Evolutionary conservation across 176 grass and related monocot species (phyloP).

Genomic region (Oropetium thomaeum): DNA sequence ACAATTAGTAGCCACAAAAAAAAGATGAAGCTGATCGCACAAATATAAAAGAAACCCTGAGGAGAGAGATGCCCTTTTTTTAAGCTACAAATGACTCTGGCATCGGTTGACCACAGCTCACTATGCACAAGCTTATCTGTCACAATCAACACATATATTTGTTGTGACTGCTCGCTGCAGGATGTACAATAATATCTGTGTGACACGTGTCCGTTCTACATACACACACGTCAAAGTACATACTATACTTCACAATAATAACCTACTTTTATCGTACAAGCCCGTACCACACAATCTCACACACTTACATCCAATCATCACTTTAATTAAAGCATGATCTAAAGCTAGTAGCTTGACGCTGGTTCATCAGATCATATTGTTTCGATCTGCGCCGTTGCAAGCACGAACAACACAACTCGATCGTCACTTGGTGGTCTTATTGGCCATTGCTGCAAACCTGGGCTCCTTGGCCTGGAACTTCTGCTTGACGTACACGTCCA

Average conservation of each 20-base stretch:
- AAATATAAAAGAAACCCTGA: not conserved
- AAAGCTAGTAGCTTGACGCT: not conserved
- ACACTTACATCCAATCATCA: not conserved
- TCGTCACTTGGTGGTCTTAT: not conserved
- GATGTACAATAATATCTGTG: constrained; percentile 14
- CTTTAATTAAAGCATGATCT: not conserved
- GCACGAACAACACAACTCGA: not conserved
- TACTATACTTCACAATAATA: not conserved
- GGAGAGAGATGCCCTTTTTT: constrained; percentile 28
- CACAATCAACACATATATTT: constrained; percentile 20
- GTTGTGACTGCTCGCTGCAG: constrained; percentile 27
- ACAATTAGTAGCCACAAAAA: constrained; percentile 5
- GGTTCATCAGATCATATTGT: not conserved
- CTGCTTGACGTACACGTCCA: constrained; percentile 74
- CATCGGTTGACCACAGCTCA: constrained; percentile 38
- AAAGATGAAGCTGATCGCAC: constrained; percentile 18
- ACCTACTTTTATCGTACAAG: constrained; percentile 36
- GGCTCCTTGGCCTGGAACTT: constrained; percentile 75
- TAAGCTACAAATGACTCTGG: constrained; percentile 36
- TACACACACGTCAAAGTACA: constrained; percentile 16
- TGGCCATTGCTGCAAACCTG: constrained; percentile 43
- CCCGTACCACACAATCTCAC: not conserved
- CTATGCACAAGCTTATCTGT: constrained; percentile 26
- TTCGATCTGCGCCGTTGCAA: not conserved
- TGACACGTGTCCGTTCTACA: constrained; percentile 23